Evolutionary conservation across 495 filamentous ascomycete genomes (phyloP), one percentile per base, ranked within the genome.

Genomic region (Astrocystis sublimbata): DNA sequence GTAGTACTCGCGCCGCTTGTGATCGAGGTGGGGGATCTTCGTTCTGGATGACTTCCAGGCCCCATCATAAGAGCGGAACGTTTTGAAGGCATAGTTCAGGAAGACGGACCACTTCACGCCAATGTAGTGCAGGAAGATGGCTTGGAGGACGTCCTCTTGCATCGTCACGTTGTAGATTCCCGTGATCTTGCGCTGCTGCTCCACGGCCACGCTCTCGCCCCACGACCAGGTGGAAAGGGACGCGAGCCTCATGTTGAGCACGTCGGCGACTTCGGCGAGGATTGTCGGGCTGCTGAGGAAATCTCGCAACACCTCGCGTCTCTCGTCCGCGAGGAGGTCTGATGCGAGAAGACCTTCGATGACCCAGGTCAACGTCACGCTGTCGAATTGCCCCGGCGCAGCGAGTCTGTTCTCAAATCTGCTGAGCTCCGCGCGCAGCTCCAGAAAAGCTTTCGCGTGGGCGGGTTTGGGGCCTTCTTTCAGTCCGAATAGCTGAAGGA

Each of bases 101-200:
- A 81, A 73, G 12, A 85, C 79, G 8, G 83, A 79, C 85, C 85
- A 89, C 46, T 78, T 81, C 3, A 84, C 70, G 19, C 87, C 87
- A 38, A 90, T 80, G 54, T 83, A 87, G 52, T 90, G 85, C 8
- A 89, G 72, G 62, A 90, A 80, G 13, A 90, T 79, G 4, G 83
- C 81, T 62, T 89, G 85, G 6, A 89, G 76, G 23, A 89, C 75
- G 62, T 89, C 88, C 63, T 88, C 86, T 43, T 89, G 84, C 83
- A 89, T 87, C 64, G 80, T 82, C 2, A 89, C 75, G 8, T 80
- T 80, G 56, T 85, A 85, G 54, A 81, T 79, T 0, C 86, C 86
- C 60, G 84, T 88, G 33, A 90, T 72, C 57, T 88, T 82, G 12
- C 85, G 79, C 30, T 84, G 78, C 76, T 86, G 82, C 53, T 88